A percentile compares a stretch with the other conserved stretches of the same genome.
phyloP scores from a whole-genome alignment of 2,329 filamentous ascomycete species.

The Aspergillus clavatus region DNA sequence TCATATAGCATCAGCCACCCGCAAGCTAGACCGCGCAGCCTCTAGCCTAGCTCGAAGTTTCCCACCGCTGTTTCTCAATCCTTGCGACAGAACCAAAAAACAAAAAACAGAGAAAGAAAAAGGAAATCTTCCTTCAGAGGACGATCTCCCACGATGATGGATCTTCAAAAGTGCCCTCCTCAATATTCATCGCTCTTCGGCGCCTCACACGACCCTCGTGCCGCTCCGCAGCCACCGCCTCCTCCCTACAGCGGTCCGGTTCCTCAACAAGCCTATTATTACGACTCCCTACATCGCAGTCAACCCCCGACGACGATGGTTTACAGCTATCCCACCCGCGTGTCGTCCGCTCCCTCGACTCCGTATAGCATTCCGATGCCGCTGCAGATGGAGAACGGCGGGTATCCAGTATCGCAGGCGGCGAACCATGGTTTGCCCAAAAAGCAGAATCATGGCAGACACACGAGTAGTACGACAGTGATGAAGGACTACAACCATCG shows the following conservation, averaged over 20 bases:
- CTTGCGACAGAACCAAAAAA: too few species aligned
- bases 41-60: too few species aligned
- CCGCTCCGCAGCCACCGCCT: slow-evolving; percentile 16
- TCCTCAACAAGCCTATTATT: slow-evolving; percentile 5
- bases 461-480: too few species aligned
- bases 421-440: slow-evolving; percentile 18
- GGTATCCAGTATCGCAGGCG: slow-evolving; percentile 20
- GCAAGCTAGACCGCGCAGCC: too few species aligned
- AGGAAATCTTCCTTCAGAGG: neutral
- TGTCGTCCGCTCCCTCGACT: neutral
- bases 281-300: slow-evolving; percentile 10
- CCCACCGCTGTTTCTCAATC: slow-evolving; percentile 14
- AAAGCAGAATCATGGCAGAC: slow-evolving; percentile 15
- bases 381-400: slow-evolving; percentile 17
- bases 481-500: slow-evolving; percentile 6
- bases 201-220: slow-evolving; percentile 26
- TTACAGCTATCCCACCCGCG: slow-evolving; percentile 8
- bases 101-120: too few species aligned
- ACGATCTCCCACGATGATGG: slow-evolving; percentile 20
- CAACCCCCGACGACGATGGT: slow-evolving; percentile 5
- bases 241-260: slow-evolving; percentile 12
- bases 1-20: too few species aligned
- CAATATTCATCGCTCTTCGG: slow-evolving; percentile 29
- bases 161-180: slow-evolving; percentile 20
- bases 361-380: slow-evolving; percentile 19